A percentile compares a stretch with the other conserved stretches of the same genome.
Conservation (phyloP, 2,329 filamentous ascomycete species). For the Macrophomina phaseolina region DNA sequence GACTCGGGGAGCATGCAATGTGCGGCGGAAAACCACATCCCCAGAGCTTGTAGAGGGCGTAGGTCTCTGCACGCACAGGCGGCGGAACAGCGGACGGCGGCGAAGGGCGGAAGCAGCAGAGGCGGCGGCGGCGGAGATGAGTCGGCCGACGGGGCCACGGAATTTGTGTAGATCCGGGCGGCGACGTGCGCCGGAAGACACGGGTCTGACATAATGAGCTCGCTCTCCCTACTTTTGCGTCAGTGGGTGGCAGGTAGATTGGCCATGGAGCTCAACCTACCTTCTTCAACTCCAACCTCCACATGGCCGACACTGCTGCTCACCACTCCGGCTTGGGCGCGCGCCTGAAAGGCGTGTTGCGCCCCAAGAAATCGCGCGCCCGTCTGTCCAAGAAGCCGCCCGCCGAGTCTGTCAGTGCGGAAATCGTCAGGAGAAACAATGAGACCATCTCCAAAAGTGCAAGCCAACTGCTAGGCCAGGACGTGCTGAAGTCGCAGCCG, state of each 20-base stretch:
- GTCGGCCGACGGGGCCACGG: slow-evolving; percentile 11
- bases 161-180: slow-evolving; percentile 17
- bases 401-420: slow-evolving; percentile 13
- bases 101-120: neutral
- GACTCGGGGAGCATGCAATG: neutral
- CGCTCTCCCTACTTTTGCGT: slow-evolving; percentile 14
- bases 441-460: slow-evolving; percentile 22
- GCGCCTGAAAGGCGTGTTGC: slow-evolving; percentile 14
- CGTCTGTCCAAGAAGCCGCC: slow-evolving; percentile 25
- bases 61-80: neutral
- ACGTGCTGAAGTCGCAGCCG: neutral
- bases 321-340: slow-evolving; percentile 12
- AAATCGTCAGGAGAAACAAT: slow-evolving; percentile 21
- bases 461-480: slow-evolving; percentile 1
- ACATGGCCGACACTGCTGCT: slow-evolving; percentile 21
- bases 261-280: slow-evolving; percentile 9
- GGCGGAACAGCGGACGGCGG: neutral
- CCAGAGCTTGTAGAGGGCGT: neutral
- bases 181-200: slow-evolving; percentile 12
- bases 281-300: slow-evolving; percentile 12
- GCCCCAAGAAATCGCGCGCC: slow-evolving; percentile 22
- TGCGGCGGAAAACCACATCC: neutral
- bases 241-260: neutral
- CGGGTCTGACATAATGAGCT: slow-evolving; percentile 27
- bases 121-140: slow-evolving; percentile 7